A percentile compares a stretch with the other conserved stretches of the same genome.
phyloP scores from a whole-genome alignment of 371 early-diverging fungal species.

The Mortierella polycephala region DNA sequence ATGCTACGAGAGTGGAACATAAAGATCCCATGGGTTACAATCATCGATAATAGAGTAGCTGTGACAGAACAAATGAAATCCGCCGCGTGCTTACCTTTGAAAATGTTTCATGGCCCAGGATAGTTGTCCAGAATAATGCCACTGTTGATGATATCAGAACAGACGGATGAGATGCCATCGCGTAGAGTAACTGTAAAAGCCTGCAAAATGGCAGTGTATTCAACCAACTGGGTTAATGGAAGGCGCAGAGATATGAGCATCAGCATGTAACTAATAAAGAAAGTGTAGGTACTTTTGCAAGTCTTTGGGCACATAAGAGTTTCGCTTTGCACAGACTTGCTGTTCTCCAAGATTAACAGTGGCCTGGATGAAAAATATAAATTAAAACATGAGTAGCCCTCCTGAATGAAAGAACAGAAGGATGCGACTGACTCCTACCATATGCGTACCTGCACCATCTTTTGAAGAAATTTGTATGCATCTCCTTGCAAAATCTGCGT shows the following conservation, averaged over 20 bases:
- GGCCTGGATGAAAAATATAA: slow-evolving; percentile 28
- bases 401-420: no score
- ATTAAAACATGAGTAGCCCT: neutral
- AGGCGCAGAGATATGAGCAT: no score
- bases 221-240: no score
- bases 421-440: no score
- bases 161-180: slow-evolving; percentile 53
- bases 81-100: slow-evolving; percentile 22
- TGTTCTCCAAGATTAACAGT: slow-evolving; percentile 57
- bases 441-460: slow-evolving; percentile 55
- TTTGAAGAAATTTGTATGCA: slow-evolving; percentile 57
- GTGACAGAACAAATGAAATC: neutral
- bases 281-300: slow-evolving; percentile 37
- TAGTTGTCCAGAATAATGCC: slow-evolving; percentile 49
- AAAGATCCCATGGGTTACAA: neutral
- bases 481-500: slow-evolving; percentile 42
- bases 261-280: neutral
- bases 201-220: slow-evolving; percentile 9
- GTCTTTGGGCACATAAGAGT: slow-evolving; percentile 43
- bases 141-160: slow-evolving; percentile 31
- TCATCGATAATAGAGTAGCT: no score
- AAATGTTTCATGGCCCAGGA: slow-evolving; percentile 42
- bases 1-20: slow-evolving; percentile 12
- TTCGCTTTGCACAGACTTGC: slow-evolving; percentile 57
- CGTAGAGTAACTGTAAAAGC: slow-evolving; percentile 43